Evolutionary conservation across 2,329 filamentous ascomycete genomes (phyloP), one percentile per base, ranked within the genome.

Genomic region (Calonectria pteridis): DNA sequence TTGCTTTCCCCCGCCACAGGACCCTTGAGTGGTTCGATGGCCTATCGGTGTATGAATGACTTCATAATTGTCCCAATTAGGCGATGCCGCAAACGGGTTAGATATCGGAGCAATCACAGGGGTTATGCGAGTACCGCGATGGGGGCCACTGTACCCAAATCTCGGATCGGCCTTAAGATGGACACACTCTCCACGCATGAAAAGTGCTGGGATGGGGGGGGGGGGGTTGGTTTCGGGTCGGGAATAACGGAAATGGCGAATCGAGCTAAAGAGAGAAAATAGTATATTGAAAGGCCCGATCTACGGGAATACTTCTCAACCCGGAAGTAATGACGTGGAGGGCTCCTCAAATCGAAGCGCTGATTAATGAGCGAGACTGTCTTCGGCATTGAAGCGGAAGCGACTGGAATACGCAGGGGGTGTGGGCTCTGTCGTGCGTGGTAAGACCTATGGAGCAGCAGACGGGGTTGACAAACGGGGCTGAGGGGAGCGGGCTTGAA

Each of bases 281-380:
- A 62, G 23, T 28, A 40, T 37, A 68, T 59, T 40, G 53, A 62
- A 69, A 62, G 66, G 66, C 29, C 66, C 66, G 66, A 69, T 67
- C 43, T 51, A 31, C 51, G 66, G 50, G 31, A 20, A 40, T 62
- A 69, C 53, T 69, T 69, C 66, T 69, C 66, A 69, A 69, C 37
- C 40, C 33, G 66, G 66, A 69, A 59, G 53, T 18, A 50, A 20
- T 62, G 40, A 69, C 66, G 66, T 33, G 43, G 53, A 62, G 40
- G 53, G 31, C 18, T 49, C 53, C 35, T 58, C 46, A 53, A 31
- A 37, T 67, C 28, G 35, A 68, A n/a, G 43, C 37, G 26, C 18
- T 67, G 49, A 67, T 58, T 43, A 29, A n/a, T 46, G 66, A 59
- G 33, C 29, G 43, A 62, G 20, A 31, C 35, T 55, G n/a, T 29